These are phyloP conservation scores for Clarireedia monteithiana DNA, from an alignment of 2,329 filamentous ascomycete genomes.

Conservation along the genomic window DNA sequence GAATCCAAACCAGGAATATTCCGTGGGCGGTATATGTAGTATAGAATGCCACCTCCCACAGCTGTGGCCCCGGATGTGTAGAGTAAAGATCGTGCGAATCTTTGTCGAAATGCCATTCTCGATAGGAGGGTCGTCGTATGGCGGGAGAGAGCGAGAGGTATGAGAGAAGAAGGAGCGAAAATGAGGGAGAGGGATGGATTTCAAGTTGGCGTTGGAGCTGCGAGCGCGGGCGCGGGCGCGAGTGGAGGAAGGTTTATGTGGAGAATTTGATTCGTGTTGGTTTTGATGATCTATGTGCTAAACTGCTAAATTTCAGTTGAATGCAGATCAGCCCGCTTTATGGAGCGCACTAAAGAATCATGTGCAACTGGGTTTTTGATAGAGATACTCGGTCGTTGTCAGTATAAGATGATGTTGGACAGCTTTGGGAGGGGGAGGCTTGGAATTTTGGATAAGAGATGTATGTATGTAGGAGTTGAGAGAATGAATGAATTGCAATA, in stretches of 20 bases:
- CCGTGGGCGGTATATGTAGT: slow-evolving; percentile 56
- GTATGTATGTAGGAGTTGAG: background rate
- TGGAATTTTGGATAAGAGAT: background rate
- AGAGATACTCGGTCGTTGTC: background rate
- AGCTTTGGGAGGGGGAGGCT: background rate
- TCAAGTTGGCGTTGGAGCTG: background rate
- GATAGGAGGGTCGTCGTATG: background rate
- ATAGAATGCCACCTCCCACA: slow-evolving; percentile 40
- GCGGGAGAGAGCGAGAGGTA: slow-evolving; percentile 2
- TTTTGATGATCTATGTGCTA: slow-evolving; percentile 1
- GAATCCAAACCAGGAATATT: slow-evolving; percentile 64
- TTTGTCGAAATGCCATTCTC: slow-evolving; percentile 32
- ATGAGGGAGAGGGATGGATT: slow-evolving; percentile 9
- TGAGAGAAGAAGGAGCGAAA: slow-evolving; percentile 14
- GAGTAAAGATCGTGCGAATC: slow-evolving; percentile 41
- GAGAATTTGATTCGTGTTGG: background rate
- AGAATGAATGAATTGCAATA: background rate
- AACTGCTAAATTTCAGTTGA: slow-evolving; percentile 2
- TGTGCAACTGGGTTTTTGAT: background rate
- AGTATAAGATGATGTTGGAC: background rate
- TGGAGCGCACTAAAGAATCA: background rate
- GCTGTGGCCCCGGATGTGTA: slow-evolving; percentile 42
- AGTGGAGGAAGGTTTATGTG: background rate
- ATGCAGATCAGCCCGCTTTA: slow-evolving; percentile 9
- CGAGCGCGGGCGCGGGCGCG: background rate